Base-by-base conservation (phyloP, 2,329 filamentous ascomycete species). In the Aspergillus calidoustus region DNA sequence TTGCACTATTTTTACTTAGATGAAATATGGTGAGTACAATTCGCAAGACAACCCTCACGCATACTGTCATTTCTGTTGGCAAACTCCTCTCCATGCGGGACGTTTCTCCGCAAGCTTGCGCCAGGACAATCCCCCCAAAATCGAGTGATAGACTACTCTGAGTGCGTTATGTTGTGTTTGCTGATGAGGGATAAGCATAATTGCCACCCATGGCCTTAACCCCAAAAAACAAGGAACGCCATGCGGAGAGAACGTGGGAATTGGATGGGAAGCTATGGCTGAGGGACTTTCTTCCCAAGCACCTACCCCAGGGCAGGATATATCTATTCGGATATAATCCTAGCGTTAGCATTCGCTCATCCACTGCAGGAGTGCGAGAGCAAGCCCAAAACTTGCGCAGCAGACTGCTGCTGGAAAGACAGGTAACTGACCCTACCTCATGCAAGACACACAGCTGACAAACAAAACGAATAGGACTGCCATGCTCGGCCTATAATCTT, bases 301-400 rank as follows among this genome's bases (percentile, higher is more conserved):
- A 66, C 23, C n/a, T 72, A 17, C 68, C 66, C 46, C 65, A 54
- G 17, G 68, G 68, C 1, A 65, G 70, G 44, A 65, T 71, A 13
- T 54, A 72, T 8, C 57, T 66, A 19, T 72, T 70, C 54, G 66
- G 70, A n/a, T 72, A 72, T 52, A 73, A 71, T 46, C 68, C 71
- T 28, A 67, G 64, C n/a, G 63, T 72, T n/a, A 68, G 57, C 23
- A 68, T 69, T 44, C 60, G 61, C 44, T 68, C 62, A 25, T 71
- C 71, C 7, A 38, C 63, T 23, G 61, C 70, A 25, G 68, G 68
- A 2, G 58, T 69, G 17, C 48, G 60, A 23, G 69, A 70, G 38
- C 67, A 69, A 53, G 65, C 65, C 15, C 64, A 61, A 13, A 63
- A 64, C 47, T 50, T 72, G 17, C 64, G 70, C 11, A 60, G 61